Conservation (phyloP, 2,329 filamentous ascomycete species). For the Sarocladiaceae sp. region DNA sequence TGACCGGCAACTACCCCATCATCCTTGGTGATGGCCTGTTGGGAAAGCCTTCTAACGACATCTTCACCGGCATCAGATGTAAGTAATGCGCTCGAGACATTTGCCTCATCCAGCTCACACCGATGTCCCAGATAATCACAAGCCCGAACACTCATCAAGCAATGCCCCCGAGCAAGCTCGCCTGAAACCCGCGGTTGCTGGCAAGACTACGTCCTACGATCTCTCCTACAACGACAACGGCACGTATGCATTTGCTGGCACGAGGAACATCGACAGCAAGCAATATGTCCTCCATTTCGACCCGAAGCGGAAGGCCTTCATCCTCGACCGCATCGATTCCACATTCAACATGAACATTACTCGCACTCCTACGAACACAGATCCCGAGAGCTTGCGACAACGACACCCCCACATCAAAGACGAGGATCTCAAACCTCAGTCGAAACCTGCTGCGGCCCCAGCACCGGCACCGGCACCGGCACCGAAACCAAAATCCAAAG, state of each 20-base stretch:
- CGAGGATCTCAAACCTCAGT: constrained; percentile 17
- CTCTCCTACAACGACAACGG: constrained; percentile 48
- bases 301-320: constrained; percentile 64
- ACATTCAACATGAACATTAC: constrained; percentile 83
- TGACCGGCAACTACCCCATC: constrained; percentile 55
- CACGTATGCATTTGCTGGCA: constrained; percentile 56
- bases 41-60: constrained; percentile 48
- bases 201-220: constrained; percentile 48
- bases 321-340: constrained; percentile 76
- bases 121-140: constrained; percentile 50
- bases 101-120: constrained; percentile 4
- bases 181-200: constrained; percentile 43
- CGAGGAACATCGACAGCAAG: constrained; percentile 46
- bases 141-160: constrained; percentile 44
- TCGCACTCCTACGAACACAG: constrained; percentile 58
- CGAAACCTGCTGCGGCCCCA: constrained; percentile 4
- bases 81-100: constrained; percentile 19
- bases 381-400: constrained; percentile 56
- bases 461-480: not conserved
- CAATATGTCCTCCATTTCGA: constrained; percentile 72
- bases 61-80: constrained; percentile 58
- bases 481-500: constrained; percentile 14
- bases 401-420: constrained; percentile 60
- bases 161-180: constrained; percentile 42
- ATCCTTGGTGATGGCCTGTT: constrained; percentile 57